Evolutionary conservation across 257 asterid species (phyloP), one percentile per base, ranked within the genome.

Genomic region (Nicotiana undulata): DNA sequence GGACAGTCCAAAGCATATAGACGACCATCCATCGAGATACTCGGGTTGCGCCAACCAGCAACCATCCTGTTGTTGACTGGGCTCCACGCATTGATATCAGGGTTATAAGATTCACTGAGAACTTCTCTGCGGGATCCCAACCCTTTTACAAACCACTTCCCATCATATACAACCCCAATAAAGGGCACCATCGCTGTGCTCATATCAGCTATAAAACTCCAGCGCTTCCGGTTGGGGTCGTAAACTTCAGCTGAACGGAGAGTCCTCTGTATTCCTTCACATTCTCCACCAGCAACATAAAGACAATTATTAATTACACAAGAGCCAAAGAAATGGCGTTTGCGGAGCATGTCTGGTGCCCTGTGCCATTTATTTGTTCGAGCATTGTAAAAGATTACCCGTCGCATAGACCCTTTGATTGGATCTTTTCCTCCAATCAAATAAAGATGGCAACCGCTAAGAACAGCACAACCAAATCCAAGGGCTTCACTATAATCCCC

Each of bases 271-370:
- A 83, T 81, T 56, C 90, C 90, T 65, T 87, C 88, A 68, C 88
- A 87, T 79, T 87, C 90, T n/a, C 90, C 90, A 51, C 90, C 90
- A 18, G 90, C 90, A 26, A 87, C 88, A 85, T 85, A 87, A 81
- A 87, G 88, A 46, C 90, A 85, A 40, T 87, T 87, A 64, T 85
- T 87, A 37, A 87, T 85, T 31, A 87, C 90, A 75, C 90, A 85
- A 44, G 85, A 87, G 28, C 90, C 90, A 16, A 87, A 85, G 40
- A 85, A 85, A 53, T 87, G 90, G 16, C 88, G 88, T 32, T 83
- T 87, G 9, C 90, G 86, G 16, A 87, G 87, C 90, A 87, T 87
- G 55, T 87, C 86, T 0, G 88, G 88, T 28, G 90, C 90, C 87
- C 90, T 83, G 61, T 83, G 87, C 90, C 90, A 87, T 75, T 85